phyloP scores from a whole-genome alignment of 176 grass and related monocot species.

The Rhipidocladum racemiflorum region DNA sequence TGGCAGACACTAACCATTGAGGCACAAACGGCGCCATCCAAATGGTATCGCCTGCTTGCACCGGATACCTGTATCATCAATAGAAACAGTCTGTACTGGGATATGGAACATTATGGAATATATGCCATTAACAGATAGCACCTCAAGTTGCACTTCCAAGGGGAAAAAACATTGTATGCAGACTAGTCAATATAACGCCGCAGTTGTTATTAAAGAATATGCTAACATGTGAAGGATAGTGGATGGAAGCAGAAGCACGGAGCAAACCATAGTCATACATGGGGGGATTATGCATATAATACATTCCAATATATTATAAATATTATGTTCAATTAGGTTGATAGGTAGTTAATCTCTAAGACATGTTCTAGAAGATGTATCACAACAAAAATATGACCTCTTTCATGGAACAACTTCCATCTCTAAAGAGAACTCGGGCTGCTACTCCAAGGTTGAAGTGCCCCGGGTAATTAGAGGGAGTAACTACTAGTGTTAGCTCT shows the following conservation, averaged over 20 bases:
- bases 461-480: too few relatives aligned
- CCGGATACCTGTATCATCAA: constrained; percentile 66
- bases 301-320: not conserved
- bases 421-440: not conserved
- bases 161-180: not conserved
- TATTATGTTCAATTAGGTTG: constrained; percentile 1
- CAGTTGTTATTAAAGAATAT: constrained; percentile 8
- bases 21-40: constrained; percentile 99
- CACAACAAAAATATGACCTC: not conserved
- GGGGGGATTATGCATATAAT: not conserved
- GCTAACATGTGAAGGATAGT: not conserved
- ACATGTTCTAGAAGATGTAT: constrained; percentile 21
- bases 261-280: not conserved
- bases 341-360: not conserved
- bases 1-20: constrained; percentile 61
- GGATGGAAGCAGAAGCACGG: not conserved
- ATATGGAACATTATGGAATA: not conserved
- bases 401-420: not conserved
- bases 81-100: constrained; percentile 3
- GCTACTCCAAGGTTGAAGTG: constrained; percentile 14
- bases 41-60: constrained; percentile 90
- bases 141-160: not conserved
- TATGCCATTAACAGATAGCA: not conserved
- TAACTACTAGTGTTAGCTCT: too few relatives aligned
- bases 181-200: not conserved